These are phyloP conservation scores for Amylostereum areolatum DNA, from an alignment of 1,284 basidiomycete species.

Conservation along the genomic window DNA sequence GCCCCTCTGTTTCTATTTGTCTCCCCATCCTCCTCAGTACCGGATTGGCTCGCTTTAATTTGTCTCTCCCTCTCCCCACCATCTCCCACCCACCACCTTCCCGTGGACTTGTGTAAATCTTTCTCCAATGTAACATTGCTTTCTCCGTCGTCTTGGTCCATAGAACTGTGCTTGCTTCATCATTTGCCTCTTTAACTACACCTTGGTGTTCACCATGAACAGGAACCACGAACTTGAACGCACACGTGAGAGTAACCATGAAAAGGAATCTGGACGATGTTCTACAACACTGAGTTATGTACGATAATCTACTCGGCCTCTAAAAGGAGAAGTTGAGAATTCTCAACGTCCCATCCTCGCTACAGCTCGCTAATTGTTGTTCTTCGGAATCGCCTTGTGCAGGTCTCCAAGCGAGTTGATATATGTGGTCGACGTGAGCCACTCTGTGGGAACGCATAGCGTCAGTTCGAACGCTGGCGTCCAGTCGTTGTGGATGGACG, in stretches of 20 bases:
- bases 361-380: constrained; percentile 47
- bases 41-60: constrained; percentile 25
- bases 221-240: too few relatives aligned
- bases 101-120: too few relatives aligned
- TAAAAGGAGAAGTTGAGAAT: constrained; percentile 42
- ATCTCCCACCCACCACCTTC: too few relatives aligned
- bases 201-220: too few relatives aligned
- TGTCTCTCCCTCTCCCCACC: not conserved
- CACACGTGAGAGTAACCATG: too few relatives aligned
- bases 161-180: too few relatives aligned
- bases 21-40: constrained; percentile 31
- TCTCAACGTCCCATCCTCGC: constrained; percentile 78
- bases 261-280: too few relatives aligned
- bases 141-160: too few relatives aligned
- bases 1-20: constrained; percentile 16
- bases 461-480: not conserved
- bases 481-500: constrained; percentile 14
- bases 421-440: constrained; percentile 64
- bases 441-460: constrained; percentile 29
- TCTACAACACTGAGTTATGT: too few relatives aligned
- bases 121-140: too few relatives aligned
- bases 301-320: too few relatives aligned
- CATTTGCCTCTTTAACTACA: too few relatives aligned
- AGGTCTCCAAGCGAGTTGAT: constrained; percentile 65
- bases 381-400: constrained; percentile 7